Evolutionary conservation across 2,329 filamentous ascomycete genomes (phyloP).

Genomic region (Fusarium subtropicale): DNA sequence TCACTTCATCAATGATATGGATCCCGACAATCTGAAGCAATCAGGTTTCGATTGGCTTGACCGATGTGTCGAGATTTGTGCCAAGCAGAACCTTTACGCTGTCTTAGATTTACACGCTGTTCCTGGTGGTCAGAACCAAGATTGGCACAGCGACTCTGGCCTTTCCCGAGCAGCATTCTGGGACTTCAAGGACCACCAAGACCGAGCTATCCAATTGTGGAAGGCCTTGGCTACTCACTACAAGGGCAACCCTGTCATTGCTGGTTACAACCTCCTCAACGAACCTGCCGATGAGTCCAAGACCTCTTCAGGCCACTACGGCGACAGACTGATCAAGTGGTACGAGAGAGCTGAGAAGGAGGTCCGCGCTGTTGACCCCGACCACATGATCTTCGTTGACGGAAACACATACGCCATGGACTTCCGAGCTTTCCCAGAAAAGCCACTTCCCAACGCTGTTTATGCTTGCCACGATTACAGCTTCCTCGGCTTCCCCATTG

Average conservation of each 20-base stretch:
- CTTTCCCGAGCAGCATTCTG: conserved; percentile 57
- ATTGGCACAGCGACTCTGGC: conserved; percentile 59
- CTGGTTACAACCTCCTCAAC: conserved; percentile 55
- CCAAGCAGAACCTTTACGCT: conserved; percentile 56
- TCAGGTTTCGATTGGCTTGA: conserved; percentile 63
- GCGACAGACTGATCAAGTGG: conserved; percentile 52
- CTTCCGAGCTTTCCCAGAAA: conserved; percentile 57
- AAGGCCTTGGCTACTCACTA: conserved; percentile 56
- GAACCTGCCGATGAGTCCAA: conserved; percentile 51
- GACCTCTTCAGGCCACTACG: conserved; percentile 32
- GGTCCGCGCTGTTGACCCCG: conserved; percentile 56
- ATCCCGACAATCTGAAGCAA: conserved; percentile 60
- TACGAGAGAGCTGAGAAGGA: conserved; percentile 56
- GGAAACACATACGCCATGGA: conserved; percentile 67
- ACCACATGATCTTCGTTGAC: conserved; percentile 64
- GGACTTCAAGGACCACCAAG: conserved; percentile 61
- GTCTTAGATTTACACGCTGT: conserved; percentile 60
- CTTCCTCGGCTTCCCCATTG: conserved; percentile 60
- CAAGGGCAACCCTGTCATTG: conserved; percentile 56
- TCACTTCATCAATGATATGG: conserved; percentile 65
- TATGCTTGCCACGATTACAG: conserved; percentile 67
- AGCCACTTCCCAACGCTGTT: conserved; percentile 60
- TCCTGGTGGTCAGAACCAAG: conserved; percentile 61
- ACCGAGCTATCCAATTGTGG: conserved; percentile 59
- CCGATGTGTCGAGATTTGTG: conserved; percentile 59